phyloP scores from a whole-genome alignment of 805 yeast genomes.

The Candida maltosa region DNA sequence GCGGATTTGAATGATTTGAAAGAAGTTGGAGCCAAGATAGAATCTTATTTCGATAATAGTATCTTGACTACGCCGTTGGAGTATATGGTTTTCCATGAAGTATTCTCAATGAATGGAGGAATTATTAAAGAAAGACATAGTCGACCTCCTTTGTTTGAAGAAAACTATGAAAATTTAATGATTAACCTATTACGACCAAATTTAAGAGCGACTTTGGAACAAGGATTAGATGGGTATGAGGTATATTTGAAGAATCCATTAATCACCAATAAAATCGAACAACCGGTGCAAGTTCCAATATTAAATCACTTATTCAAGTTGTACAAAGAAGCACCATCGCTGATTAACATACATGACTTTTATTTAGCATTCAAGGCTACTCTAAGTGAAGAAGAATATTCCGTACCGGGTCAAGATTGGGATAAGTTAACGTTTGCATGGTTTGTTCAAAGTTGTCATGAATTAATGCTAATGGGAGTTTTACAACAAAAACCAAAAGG shows the following conservation, averaged over 20 bases:
- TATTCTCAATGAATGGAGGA: slow-evolving; percentile 28
- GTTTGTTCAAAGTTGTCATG: slow-evolving; percentile 73
- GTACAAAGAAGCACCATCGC: slow-evolving; percentile 74
- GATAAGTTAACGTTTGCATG: slow-evolving; percentile 62
- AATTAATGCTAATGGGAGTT: slow-evolving; percentile 67
- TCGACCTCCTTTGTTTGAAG: slow-evolving; percentile 21
- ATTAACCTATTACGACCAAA: slow-evolving; percentile 35
- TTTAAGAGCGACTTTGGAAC: slow-evolving; percentile 27
- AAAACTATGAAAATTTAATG: slow-evolving; percentile 37
- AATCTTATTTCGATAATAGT: slow-evolving; percentile 8
- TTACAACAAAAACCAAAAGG: slow-evolving; percentile 60
- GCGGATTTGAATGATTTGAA: slow-evolving; percentile 3
- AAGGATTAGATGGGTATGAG: slow-evolving; percentile 28
- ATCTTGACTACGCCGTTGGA: slow-evolving; percentile 13
- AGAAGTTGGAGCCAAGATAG: background rate
- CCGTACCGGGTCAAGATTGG: slow-evolving; percentile 41
- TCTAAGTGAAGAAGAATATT: slow-evolving; percentile 20
- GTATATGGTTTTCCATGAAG: slow-evolving; percentile 28
- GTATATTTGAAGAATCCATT: slow-evolving; percentile 17
- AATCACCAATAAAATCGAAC: slow-evolving; percentile 4
- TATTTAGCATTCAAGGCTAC: slow-evolving; percentile 58
- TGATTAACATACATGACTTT: slow-evolving; percentile 66
- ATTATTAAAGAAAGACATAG: slow-evolving; percentile 2
- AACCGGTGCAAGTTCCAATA: slow-evolving; percentile 1
- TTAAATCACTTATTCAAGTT: slow-evolving; percentile 54